Conservation (phyloP, 306 rosid genomes). For the Comarum palustre region DNA sequence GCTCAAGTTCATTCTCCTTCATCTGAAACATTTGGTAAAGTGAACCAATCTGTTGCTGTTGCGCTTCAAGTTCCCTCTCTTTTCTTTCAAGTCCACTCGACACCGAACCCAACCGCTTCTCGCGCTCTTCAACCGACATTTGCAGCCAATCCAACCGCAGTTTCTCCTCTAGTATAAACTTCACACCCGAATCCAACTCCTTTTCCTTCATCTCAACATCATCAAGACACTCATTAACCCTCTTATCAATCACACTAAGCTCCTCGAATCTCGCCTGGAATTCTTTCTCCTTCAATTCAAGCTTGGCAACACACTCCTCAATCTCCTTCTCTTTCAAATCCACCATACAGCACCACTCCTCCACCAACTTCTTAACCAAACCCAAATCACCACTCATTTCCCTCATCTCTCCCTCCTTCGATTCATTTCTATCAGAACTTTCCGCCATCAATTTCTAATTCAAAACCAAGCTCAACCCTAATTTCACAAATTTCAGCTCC, state of each 20-base stretch:
- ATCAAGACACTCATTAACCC: conserved; percentile 8
- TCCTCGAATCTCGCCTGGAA: conserved; percentile 7
- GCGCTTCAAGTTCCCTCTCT: conserved; percentile 15
- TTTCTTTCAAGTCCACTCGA: conserved; percentile 26
- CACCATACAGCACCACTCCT: conserved; percentile 11
- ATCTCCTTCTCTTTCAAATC: neutral
- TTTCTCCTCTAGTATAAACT: conserved; percentile 13
- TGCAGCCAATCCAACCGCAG: conserved; percentile 9
- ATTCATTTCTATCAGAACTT: neutral
- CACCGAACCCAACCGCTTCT: neutral
- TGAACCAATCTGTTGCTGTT: neutral
- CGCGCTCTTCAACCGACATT: conserved; percentile 5
- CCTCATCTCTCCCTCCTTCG: neutral
- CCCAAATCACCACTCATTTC: neutral
- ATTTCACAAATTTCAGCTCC: too few relatives aligned
- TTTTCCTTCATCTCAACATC: conserved; percentile 2
- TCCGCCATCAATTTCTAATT: neutral
- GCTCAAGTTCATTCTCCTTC: conserved; percentile 18
- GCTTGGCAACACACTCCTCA: neutral
- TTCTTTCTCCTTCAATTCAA: neutral
- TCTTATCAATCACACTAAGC: conserved; percentile 14
- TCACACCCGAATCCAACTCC: conserved; percentile 12
- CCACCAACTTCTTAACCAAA: conserved; percentile 11
- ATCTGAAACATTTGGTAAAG: neutral
- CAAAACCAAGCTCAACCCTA: neutral